Evolutionary conservation across 2,329 filamentous ascomycete genomes (phyloP).

Genomic region (Colletotrichum karsti): DNA sequence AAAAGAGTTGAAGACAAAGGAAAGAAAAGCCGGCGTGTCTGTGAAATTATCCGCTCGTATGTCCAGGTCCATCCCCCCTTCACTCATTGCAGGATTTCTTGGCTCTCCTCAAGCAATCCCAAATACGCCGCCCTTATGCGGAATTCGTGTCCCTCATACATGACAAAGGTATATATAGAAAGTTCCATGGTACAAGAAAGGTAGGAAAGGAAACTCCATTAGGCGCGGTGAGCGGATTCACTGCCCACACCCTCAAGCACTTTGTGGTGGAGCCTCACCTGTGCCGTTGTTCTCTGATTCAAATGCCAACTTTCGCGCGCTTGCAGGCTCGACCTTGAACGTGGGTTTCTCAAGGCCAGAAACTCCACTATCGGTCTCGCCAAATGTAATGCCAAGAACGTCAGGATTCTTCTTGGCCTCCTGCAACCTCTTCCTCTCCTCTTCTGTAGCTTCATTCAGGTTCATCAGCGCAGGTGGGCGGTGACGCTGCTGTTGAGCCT

Average conservation of each 20-base stretch:
- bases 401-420: conserved; percentile 40
- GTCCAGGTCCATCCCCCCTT: conserved; percentile 18
- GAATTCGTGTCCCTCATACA: conserved; percentile 31
- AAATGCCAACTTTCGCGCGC: conserved; percentile 32
- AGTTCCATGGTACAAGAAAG: conserved; percentile 28
- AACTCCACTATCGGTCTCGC: conserved; percentile 52
- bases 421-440: conserved; percentile 35
- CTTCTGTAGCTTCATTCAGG: conserved; percentile 40
- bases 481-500: conserved; percentile 87
- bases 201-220: conserved; percentile 15
- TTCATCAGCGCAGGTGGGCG: conserved; percentile 90
- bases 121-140: conserved; percentile 29
- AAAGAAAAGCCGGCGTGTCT: conserved; percentile 21
- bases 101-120: conserved; percentile 21
- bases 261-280: conserved; percentile 36
- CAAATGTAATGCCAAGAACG: conserved; percentile 51
- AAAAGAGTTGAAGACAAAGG: conserved; percentile 19
- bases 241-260: conserved; percentile 34
- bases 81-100: conserved; percentile 14
- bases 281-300: conserved; percentile 37
- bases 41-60: conserved; percentile 27
- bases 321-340: conserved; percentile 41
- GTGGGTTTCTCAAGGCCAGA: conserved; percentile 50
- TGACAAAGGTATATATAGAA: conserved; percentile 31
- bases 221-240: not conserved